Evolutionary conservation across 2,329 filamentous ascomycete species (phyloP), one percentile per base, ranked within the genome.

Genomic region (Podosphaera aphanis): DNA sequence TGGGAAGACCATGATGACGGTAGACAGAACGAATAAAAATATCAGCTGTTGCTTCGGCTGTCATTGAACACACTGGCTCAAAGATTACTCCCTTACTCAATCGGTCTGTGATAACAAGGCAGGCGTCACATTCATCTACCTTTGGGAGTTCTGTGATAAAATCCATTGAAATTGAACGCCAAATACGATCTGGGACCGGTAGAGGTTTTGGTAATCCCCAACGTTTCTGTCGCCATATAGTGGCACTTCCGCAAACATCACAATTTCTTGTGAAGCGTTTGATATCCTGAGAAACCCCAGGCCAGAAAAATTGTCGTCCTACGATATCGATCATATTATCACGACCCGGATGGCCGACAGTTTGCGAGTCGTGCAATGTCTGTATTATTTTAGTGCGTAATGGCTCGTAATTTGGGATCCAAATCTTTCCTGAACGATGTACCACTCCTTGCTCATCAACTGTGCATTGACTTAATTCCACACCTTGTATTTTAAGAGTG

Each of bases 101-200:
- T 23, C 41, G 23, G 19, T 43, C 41, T 4, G 25, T 43, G n/a
- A 43, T 43, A 18, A 43, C 41, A 6, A 43, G 18, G 15, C 20
- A 23, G 8, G 21, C 41, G 11, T 20, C 19, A 19, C 11, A 16
- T 19, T 11, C 16, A 6, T 43, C 25, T 33, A 23, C 23, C 16
- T 16, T 11, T 15, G 21, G 40, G 11, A 43, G n/a, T 6, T 29
- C 25, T 29, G 25, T 11, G 25, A 29, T 29, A 29, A 29, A 44
- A 23, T 47, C 46, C 39, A 48, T 48, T 35, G 37, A 21, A 35
- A 46, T 39, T 20, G 45, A 21, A 23, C 41, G 15, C 23, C 18
- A 45, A 29, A 44, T 38, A 11, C 29, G 3, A 2, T 37, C 37
- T 13, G 20, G 43, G 3, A 48, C 19, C 2, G 38, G 29, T 6